A percentile compares a stretch with the other conserved stretches of the same genome.
Evolutionary conservation across 805 yeast genomes (phyloP).

Genomic region (Metahyphopichia silvanorum): DNA sequence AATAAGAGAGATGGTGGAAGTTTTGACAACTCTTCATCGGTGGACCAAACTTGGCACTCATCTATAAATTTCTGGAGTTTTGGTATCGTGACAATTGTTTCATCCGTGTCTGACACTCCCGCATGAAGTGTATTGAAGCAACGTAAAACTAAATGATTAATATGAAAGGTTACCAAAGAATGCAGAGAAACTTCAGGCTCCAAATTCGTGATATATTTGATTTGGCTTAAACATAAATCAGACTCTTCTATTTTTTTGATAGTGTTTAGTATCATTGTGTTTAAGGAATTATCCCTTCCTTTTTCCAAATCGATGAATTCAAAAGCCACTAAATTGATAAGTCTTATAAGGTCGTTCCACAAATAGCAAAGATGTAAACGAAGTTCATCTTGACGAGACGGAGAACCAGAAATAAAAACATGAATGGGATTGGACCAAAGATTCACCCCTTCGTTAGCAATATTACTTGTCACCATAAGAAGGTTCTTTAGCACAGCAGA

Average conservation of each 20-base stretch:
- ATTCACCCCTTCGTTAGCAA: constrained; percentile 12
- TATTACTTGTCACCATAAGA: constrained; percentile 11
- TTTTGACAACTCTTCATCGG: constrained; percentile 13
- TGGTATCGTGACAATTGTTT: constrained; percentile 14
- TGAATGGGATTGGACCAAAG: constrained; percentile 35
- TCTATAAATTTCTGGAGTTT: constrained; percentile 18
- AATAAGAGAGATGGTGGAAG: constrained; percentile 9
- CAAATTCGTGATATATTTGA: constrained; percentile 13
- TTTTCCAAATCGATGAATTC: constrained; percentile 21
- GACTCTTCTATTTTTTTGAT: constrained; percentile 20
- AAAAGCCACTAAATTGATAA: constrained; percentile 24
- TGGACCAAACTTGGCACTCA: constrained; percentile 24
- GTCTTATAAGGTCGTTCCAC: constrained; percentile 35
- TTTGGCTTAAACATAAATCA: constrained; percentile 18
- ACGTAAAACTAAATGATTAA: constrained; percentile 28
- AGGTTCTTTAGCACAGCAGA: constrained; percentile 16
- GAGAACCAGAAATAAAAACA: constrained; percentile 15
- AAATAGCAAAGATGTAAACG: constrained; percentile 27
- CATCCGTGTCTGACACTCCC: constrained; percentile 18
- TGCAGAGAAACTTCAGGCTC: constrained; percentile 10
- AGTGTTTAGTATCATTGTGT: constrained; percentile 13
- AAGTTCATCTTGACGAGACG: constrained; percentile 16
- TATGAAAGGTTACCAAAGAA: constrained; percentile 17
- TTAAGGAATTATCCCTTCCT: constrained; percentile 16
- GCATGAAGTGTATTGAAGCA: constrained; percentile 16